A percentile compares a stretch with the other conserved stretches of the same genome.
These are phyloP conservation scores for Penicillium turbatum DNA, from an alignment of 495 filamentous ascomycete species.

Conservation along the genomic window DNA sequence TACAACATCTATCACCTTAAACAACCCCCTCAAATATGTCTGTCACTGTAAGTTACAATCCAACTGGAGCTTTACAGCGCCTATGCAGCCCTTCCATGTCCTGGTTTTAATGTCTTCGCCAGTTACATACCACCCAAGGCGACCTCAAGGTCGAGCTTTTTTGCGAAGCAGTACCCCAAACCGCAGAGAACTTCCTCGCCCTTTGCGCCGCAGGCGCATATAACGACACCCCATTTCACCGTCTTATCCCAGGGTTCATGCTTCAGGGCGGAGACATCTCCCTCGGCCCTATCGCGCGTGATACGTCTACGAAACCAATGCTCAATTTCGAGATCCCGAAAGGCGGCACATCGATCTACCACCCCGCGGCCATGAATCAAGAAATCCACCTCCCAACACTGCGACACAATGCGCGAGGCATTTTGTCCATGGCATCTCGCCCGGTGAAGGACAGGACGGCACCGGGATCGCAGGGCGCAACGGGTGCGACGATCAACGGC, in stretches of 20 bases:
- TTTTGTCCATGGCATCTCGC: conserved; percentile 90
- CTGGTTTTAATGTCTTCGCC: conserved; percentile 38
- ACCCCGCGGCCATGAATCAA: conserved; percentile 73
- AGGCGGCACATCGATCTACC: conserved; percentile 80
- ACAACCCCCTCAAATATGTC: conserved; percentile 23
- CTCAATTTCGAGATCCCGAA: conserved; percentile 58
- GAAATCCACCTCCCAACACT: conserved; percentile 79
- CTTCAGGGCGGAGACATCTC: conserved; percentile 82
- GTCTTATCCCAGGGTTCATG: conserved; percentile 87
- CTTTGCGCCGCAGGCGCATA: conserved; percentile 89
- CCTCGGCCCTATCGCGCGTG: conserved; percentile 49
- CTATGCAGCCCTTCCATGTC: background rate
- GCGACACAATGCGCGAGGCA: conserved; percentile 78
- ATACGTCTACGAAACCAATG: conserved; percentile 33
- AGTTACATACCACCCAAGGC: conserved; percentile 85
- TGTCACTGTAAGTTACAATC: conserved; percentile 28
- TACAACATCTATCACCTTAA: background rate
- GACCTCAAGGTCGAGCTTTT: conserved; percentile 96
- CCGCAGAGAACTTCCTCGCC: conserved; percentile 94
- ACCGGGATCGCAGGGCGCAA: conserved; percentile 42
- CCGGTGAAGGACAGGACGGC: conserved; percentile 53
- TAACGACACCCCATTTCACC: conserved; percentile 85
- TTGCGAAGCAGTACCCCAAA: conserved; percentile 90
- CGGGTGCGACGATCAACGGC: conserved; percentile 73
- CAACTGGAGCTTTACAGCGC: background rate